phyloP scores from a whole-genome alignment of 805 yeast species.

The Yamadazyma sp. region DNA sequence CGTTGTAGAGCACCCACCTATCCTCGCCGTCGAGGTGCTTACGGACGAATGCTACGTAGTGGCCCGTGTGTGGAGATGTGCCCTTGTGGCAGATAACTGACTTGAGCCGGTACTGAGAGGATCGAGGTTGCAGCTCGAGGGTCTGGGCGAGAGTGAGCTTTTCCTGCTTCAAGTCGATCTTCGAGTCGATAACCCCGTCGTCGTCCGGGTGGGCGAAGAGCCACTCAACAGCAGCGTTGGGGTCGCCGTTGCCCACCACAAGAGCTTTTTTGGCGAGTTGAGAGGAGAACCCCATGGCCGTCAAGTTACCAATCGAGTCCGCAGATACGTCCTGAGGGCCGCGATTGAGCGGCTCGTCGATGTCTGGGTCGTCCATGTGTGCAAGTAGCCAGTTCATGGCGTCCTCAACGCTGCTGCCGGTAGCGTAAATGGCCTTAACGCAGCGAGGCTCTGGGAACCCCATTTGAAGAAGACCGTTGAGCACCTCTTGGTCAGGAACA shows the following conservation, averaged over 20 bases:
- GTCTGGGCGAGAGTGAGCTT: constrained; percentile 14
- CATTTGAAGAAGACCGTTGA: constrained; percentile 66
- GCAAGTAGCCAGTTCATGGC: constrained; percentile 91
- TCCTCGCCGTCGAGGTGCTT: constrained; percentile 35
- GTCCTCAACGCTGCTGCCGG: constrained; percentile 60
- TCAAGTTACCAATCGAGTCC: constrained; percentile 45
- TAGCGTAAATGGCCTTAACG: constrained; percentile 64
- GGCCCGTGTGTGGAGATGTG: constrained; percentile 85
- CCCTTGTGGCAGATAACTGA: constrained; percentile 90
- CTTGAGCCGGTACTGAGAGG: constrained; percentile 46
- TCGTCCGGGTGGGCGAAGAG: constrained; percentile 80
- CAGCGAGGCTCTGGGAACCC: constrained; percentile 79
- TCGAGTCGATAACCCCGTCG: constrained; percentile 51
- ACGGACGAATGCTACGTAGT: constrained; percentile 76
- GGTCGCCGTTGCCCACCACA: constrained; percentile 53
- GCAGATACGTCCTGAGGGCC: constrained; percentile 14
- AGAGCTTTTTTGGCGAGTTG: constrained; percentile 75
- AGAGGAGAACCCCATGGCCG: constrained; percentile 75
- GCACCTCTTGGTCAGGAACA: constrained; percentile 53
- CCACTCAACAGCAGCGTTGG: constrained; percentile 89
- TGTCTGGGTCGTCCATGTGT: constrained; percentile 81
- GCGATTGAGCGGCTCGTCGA: constrained; percentile 58
- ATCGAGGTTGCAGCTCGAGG: background rate
- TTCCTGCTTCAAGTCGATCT: constrained; percentile 32
- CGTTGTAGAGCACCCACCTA: constrained; percentile 81